These are phyloP conservation scores for Tuber brumale DNA, from an alignment of 495 filamentous ascomycete genomes.

Conservation along the genomic window DNA sequence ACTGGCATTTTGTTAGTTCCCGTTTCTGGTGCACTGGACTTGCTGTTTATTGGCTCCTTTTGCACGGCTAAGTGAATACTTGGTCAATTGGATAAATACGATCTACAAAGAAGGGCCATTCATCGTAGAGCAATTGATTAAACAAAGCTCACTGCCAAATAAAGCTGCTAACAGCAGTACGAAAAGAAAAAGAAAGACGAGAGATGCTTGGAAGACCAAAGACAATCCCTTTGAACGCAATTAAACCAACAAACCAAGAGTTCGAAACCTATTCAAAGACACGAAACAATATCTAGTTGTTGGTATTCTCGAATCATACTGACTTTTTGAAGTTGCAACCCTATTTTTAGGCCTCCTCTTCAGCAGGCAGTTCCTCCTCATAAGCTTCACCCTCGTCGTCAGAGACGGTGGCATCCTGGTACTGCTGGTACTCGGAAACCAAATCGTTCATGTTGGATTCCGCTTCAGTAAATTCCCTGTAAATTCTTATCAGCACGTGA, in stretches of 20 bases:
- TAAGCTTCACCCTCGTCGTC: slow-evolving; percentile 59
- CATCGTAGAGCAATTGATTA: neutral
- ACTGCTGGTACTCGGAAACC: slow-evolving; percentile 99
- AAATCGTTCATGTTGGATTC: slow-evolving; percentile 99
- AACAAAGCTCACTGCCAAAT: neutral
- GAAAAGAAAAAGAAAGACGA: neutral
- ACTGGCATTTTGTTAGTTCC: neutral
- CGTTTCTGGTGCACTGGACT: neutral
- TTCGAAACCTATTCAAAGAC: neutral
- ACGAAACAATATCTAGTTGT: neutral
- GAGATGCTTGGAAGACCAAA: neutral
- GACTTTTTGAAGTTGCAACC: neutral
- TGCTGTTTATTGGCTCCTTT: neutral
- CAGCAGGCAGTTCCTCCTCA: slow-evolving; percentile 54
- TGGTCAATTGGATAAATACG: neutral
- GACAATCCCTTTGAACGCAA: neutral
- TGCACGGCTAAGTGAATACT: neutral
- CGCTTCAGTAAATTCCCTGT: slow-evolving; percentile 91
- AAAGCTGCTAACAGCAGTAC: neutral
- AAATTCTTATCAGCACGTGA: slow-evolving; percentile 12
- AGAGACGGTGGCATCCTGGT: slow-evolving; percentile 91
- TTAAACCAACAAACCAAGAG: neutral
- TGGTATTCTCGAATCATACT: neutral
- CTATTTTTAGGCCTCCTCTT: slow-evolving; percentile 48
- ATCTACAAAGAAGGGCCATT: neutral